Evolutionary conservation across 345 rosid species (phyloP).

Genomic region (Lumnitzera racemosa): DNA sequence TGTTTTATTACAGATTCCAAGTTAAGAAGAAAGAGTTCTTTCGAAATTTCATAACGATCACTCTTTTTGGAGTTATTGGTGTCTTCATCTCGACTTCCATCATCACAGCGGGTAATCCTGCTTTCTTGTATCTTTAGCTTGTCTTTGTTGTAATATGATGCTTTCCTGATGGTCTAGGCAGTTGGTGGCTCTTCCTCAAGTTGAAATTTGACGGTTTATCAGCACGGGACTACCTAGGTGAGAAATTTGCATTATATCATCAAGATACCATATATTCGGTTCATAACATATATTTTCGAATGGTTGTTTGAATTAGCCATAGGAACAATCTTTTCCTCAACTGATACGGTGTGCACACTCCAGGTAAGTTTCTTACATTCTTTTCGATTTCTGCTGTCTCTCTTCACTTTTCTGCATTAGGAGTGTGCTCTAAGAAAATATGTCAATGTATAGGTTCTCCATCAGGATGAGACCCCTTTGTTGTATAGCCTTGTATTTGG

Average conservation of each 20-base stretch:
- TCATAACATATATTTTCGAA: too few relatives aligned
- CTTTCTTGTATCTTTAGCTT: neutral
- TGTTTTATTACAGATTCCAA: conserved; percentile 50
- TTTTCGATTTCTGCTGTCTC: neutral
- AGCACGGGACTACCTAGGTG: conserved; percentile 66
- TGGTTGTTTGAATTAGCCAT: conserved; percentile 41
- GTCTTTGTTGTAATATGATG: conserved; percentile 2
- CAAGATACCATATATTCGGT: neutral
- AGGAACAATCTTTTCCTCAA: conserved; percentile 86
- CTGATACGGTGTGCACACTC: conserved; percentile 90
- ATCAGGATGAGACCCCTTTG: conserved; percentile 84
- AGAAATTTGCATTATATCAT: conserved; percentile 7
- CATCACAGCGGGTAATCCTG: conserved; percentile 49
- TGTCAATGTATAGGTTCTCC: conserved; percentile 47
- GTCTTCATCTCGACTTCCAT: conserved; percentile 63
- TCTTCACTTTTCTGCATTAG: neutral
- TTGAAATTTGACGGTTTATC: conserved; percentile 51
- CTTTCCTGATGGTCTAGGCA: conserved; percentile 36
- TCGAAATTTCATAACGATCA: conserved; percentile 71
- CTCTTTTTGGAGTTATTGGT: conserved; percentile 73
- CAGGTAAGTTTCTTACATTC: conserved; percentile 44
- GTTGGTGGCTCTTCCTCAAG: conserved; percentile 72
- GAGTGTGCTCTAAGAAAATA: neutral
- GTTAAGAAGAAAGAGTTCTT: conserved; percentile 93
- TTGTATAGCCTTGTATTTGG: conserved; percentile 88